Percentiles rank a stretch among this genome's conserved stretches.
phyloP scores from a whole-genome alignment of 331 rosid genomes.

The Telfairia occidentalis region DNA sequence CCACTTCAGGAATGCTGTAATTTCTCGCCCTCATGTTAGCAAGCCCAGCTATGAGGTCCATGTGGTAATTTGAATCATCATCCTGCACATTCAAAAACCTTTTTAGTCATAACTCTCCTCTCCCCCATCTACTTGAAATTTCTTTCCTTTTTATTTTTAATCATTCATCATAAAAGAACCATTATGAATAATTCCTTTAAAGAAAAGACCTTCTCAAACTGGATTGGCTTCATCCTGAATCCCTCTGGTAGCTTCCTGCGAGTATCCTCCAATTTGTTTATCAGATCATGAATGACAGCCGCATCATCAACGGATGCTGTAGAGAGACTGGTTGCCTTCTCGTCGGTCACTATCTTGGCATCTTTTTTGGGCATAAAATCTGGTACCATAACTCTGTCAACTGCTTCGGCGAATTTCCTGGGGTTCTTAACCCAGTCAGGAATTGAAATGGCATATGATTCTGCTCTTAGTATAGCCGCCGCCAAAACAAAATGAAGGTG shows the following conservation, averaged over 20 bases:
- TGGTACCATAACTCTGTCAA: slow-evolving; percentile 64
- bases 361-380: slow-evolving; percentile 79
- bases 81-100: slow-evolving; percentile 37
- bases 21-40: slow-evolving; percentile 97
- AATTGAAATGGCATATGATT: slow-evolving; percentile 76
- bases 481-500: slow-evolving; percentile 76
- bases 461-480: slow-evolving; percentile 70
- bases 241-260: slow-evolving; percentile 43
- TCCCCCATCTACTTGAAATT: neutral
- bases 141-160: neutral
- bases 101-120: neutral
- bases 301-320: slow-evolving; percentile 77
- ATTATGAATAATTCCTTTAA: neutral
- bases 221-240: slow-evolving; percentile 86
- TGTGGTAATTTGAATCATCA: slow-evolving; percentile 85
- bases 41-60: slow-evolving; percentile 86
- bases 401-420: slow-evolving; percentile 54
- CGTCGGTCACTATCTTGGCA: slow-evolving; percentile 82
- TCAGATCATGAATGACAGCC: slow-evolving; percentile 61
- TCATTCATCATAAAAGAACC: neutral
- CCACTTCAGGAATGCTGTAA: slow-evolving; percentile 89
- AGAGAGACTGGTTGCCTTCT: slow-evolving; percentile 68
- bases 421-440: slow-evolving; percentile 81
- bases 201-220: slow-evolving; percentile 67
- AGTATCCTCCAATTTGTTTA: slow-evolving; percentile 47